Evolutionary conservation across 2,329 filamentous ascomycete species (phyloP).

Genomic region (Pseudogymnoascus sp.): DNA sequence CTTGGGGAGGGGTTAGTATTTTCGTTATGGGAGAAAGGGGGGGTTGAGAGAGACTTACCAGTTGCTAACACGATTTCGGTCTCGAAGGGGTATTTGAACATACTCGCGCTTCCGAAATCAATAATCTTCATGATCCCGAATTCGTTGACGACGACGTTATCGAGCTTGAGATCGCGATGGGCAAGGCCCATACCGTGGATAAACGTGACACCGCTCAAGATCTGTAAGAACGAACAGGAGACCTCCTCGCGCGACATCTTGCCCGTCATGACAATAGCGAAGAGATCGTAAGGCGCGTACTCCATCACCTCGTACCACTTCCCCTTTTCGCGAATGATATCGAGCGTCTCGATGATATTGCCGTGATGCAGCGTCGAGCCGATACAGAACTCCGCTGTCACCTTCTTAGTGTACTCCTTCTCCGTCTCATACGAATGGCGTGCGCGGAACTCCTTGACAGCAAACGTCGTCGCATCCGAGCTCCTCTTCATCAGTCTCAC

Average conservation of each 20-base stretch:
- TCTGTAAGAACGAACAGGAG: conserved; percentile 85
- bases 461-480: conserved; percentile 88
- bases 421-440: conserved; percentile 89
- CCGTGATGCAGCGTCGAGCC: conserved; percentile 94
- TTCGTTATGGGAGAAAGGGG: conserved; percentile 1
- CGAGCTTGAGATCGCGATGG: conserved; percentile 89
- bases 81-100: conserved; percentile 96
- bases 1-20: conserved; percentile 25
- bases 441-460: conserved; percentile 92
- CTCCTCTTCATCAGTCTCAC: conserved; percentile 90
- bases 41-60: conserved; percentile 48
- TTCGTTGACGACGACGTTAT: conserved; percentile 96
- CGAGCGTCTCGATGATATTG: conserved; percentile 96
- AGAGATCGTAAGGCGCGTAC: conserved; percentile 90
- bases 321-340: conserved; percentile 88
- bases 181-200: conserved; percentile 91
- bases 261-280: conserved; percentile 97
- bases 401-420: conserved; percentile 94
- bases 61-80: conserved; percentile 73
- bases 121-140: conserved; percentile 99
- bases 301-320: conserved; percentile 99
- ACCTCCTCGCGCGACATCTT: conserved; percentile 92
- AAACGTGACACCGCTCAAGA: conserved; percentile 88
- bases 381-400: conserved; percentile 97
- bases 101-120: conserved; percentile 94